Evolutionary conservation across 345 rosid species (phyloP).

Genomic region (Citrus glauca): DNA sequence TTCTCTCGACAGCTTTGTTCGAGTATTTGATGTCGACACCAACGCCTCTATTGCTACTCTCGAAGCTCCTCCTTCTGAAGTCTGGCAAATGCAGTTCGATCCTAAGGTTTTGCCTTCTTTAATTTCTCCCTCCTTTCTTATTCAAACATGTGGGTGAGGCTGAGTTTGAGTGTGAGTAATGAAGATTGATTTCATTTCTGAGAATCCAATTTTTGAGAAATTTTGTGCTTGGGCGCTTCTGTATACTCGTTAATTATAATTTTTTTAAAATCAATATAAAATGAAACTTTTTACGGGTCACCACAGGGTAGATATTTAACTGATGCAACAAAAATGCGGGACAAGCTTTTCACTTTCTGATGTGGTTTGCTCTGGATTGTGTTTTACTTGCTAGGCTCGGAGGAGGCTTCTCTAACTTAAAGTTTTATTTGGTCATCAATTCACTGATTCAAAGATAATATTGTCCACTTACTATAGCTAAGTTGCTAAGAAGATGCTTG

Average conservation of each 20-base stretch:
- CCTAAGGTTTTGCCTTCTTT: constrained; percentile 53
- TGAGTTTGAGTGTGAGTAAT: background rate
- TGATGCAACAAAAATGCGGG: background rate
- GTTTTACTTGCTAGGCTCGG: background rate
- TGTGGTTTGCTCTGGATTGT: background rate
- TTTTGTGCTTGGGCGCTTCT: background rate
- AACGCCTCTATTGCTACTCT: constrained; percentile 83
- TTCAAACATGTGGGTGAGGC: background rate
- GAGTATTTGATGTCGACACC: constrained; percentile 93
- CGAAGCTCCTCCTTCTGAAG: constrained; percentile 96
- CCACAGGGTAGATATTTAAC: background rate
- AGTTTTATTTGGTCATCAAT: background rate
- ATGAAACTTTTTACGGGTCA: background rate
- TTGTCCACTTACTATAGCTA: background rate
- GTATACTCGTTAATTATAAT: background rate
- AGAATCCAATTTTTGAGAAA: background rate
- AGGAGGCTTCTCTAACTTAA: background rate
- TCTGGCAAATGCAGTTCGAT: constrained; percentile 95
- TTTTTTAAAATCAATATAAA: background rate
- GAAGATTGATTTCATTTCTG: background rate
- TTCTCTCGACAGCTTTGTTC: constrained; percentile 89
- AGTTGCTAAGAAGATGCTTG: background rate
- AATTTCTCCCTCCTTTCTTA: background rate
- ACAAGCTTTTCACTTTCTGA: background rate
- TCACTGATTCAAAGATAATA: background rate